Evolutionary conservation across 257 asterid genomes (phyloP), one percentile per base, ranked within the genome.

Genomic region (Schizonepeta tenuifolia): DNA sequence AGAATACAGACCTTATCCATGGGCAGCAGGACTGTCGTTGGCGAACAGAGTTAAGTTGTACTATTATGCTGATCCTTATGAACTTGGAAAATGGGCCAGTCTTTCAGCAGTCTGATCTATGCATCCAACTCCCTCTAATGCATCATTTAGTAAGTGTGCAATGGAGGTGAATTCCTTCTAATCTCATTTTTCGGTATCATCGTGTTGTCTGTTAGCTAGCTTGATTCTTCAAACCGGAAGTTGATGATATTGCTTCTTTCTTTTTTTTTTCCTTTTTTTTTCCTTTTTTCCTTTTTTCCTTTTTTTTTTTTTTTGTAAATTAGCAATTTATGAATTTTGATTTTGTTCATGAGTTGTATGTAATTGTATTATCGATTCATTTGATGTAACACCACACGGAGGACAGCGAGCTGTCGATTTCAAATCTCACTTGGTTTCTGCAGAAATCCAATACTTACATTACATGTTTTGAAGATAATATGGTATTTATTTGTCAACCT

Each of bases 1-100:
- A 9, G 96, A 89, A 66, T 72, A 35, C 40, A 79, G 78, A 65
- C 66, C 74, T 73, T 84, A 82, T 70, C 88, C 85, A 70, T 73
- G 92, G 83, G 90, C 97, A 22, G 72, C 94, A 43, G 97, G 97
- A 17, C 70, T 93, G 85, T 90, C 93, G 47, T 75, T 94, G 83
- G 79, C 88, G 7, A 90, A 89, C 78, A 91, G 86, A 80, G 59
- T 94, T 57, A 94, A 94, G 86, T 20, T 94, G 76, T 94, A 91
- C 77, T 94, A 94, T 74, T 88, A 91, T 66, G 96, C 90, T 0
- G 97, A 89, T 72, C 96, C 97, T 0, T 89, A 91, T 17, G 98
- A 93, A 65, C 93, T 93, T 1, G 98, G 96, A 10, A 93, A 93
- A 82, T 93, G 97, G 97, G 97, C 96, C 14, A 89, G 93, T 75